Evolutionary conservation across 352 stramenopile genomes (phyloP).

Genomic region (Phytophthora niederhauseri): DNA sequence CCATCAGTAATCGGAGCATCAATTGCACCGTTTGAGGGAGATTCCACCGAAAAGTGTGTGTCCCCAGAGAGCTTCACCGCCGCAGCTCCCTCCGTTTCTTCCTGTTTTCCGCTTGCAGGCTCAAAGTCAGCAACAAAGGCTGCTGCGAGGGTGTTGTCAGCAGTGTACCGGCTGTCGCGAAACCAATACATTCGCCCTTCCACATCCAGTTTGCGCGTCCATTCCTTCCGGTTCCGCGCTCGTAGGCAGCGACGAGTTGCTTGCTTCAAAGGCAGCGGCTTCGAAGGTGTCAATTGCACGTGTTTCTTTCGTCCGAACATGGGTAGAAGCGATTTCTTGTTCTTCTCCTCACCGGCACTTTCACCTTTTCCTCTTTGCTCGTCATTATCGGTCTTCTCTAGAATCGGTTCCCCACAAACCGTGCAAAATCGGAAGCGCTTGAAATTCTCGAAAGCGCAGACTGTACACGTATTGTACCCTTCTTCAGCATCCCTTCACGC

Average conservation of each 20-base stretch:
- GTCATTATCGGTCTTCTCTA: constrained; percentile 2
- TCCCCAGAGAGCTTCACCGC: not conserved
- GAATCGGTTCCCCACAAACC: constrained; percentile 31
- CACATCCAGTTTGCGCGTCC: constrained; percentile 35
- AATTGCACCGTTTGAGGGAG: not conserved
- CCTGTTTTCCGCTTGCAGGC: too few species aligned
- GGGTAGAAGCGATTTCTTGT: constrained; percentile 3
- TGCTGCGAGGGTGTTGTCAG: not conserved
- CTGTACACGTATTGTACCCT: constrained; percentile 34
- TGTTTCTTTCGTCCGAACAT: constrained; percentile 5
- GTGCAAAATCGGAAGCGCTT: constrained; percentile 38
- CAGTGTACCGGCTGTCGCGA: constrained; percentile 11
- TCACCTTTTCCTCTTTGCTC: constrained; percentile 2
- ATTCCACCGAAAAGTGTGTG: not conserved
- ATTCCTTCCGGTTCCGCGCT: constrained; percentile 36
- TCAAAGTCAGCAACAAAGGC: constrained; percentile 23
- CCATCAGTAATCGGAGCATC: too few species aligned
- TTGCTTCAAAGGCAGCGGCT: not conserved
- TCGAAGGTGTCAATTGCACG: not conserved
- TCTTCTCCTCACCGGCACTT: not conserved
- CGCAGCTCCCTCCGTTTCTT: too few species aligned
- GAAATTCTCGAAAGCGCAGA: constrained; percentile 53
- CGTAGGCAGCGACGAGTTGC: constrained; percentile 5
- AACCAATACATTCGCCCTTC: constrained; percentile 32
- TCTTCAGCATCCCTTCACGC: constrained; percentile 28